Base-by-base conservation (phyloP, 352 stramenopile species). In the Pythium pyrilobum region DNA sequence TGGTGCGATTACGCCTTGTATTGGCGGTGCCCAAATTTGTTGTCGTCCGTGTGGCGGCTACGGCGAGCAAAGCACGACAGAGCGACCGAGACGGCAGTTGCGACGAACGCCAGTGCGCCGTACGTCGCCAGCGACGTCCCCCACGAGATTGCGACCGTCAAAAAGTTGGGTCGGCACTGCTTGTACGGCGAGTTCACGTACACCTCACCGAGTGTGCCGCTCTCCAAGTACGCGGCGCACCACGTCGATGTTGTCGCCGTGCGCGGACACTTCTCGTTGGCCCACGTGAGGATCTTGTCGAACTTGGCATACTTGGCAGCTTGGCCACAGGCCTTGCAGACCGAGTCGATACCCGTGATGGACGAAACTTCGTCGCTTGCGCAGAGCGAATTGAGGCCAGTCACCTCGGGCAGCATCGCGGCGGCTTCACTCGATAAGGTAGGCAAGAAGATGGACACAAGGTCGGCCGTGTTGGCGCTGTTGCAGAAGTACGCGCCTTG, bases 401-500 rank as follows among this genome's bases (percentile, higher is more conserved):
- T 71, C 7, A 72, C 67, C 33, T 91, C 72, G 21, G 83, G 78
- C 43, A 94, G 61, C 53, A 87, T 27, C 23, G 60, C 61, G 6
- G 69, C 53, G 24, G 74, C 51, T 9, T 59, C 54, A 5, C 63
- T 57, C 4, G 67, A 68, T 5, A 77, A 68, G 15, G 67, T 69
- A 0, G 84, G 77, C 42, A 88, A 62, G 40, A 94, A 94, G 7
- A 80, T 72, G 31, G 69, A 47, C 45, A 87, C 69, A 5, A 79
- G 54, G 29, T 87, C 73, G 29, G 67, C 49, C 1, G 77, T 68
- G n/a, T 68, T 85, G 25, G 81, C 81, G 32, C 83, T 80, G 64
- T 91, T 95, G 64, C 84, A 95, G 44, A 83, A 86, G 59, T 87
- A 90, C 38, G 83, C 84, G 25, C 81, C 81, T 37, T 92, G 80